Evolutionary conservation across 768 basidiomycete genomes (phyloP).

Genomic region (Termitomyces sp.): DNA sequence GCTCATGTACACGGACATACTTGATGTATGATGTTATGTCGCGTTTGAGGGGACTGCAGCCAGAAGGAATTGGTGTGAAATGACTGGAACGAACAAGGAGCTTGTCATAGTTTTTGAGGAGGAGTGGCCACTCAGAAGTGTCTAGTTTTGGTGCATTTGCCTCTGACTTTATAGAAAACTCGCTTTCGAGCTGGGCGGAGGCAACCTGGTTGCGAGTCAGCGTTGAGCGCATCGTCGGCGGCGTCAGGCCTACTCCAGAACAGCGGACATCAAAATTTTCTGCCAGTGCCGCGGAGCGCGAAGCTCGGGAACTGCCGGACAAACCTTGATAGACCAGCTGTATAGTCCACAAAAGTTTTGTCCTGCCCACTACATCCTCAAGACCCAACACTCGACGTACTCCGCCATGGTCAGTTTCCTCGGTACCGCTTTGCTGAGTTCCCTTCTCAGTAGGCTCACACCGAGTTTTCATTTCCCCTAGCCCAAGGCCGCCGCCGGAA

Average conservation of each 20-base stretch:
- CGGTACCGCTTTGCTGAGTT: conserved; percentile 85
- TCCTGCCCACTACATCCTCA: conserved; percentile 17
- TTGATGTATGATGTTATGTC: conserved; percentile 92
- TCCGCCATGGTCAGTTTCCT: conserved; percentile 68
- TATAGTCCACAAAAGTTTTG: conserved; percentile 43
- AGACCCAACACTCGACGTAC: conserved; percentile 18
- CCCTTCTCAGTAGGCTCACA: conserved; percentile 88
- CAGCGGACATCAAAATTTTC: conserved; percentile 13
- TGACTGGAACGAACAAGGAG: conserved; percentile 91
- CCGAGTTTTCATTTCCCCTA: conserved; percentile 38
- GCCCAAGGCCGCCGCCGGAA: conserved; percentile 58
- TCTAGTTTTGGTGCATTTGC: conserved; percentile 71
- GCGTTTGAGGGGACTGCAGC: conserved; percentile 92
- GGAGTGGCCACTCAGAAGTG: conserved; percentile 96
- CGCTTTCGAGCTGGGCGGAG: conserved; percentile 68
- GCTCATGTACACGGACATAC: conserved; percentile 34
- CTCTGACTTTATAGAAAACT: conserved; percentile 83
- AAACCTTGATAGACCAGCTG: conserved; percentile 39
- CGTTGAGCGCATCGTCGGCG: conserved; percentile 33
- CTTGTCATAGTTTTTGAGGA: conserved; percentile 99
- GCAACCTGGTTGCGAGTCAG: conserved; percentile 68
- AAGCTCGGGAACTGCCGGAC: conserved; percentile 12
- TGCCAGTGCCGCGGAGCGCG: conserved; percentile 11
- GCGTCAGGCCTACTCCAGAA: neutral
- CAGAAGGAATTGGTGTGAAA: conserved; percentile 96